Conservation (phyloP, 2,329 filamentous ascomycete genomes). For the Venturia nashicola region DNA sequence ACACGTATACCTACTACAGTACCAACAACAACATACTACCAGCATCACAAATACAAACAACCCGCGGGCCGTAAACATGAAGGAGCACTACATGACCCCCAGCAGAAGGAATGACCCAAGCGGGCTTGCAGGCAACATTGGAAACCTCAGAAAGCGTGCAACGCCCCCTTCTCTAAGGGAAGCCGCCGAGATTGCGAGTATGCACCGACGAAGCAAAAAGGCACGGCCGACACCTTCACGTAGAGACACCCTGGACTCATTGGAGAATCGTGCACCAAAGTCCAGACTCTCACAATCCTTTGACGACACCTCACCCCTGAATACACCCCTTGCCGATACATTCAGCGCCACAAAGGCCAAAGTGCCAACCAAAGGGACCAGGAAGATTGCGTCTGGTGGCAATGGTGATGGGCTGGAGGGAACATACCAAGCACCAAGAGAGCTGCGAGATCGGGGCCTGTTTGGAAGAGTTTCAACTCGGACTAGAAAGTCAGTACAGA, state of each 20-base stretch:
- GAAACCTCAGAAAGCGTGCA: slow-evolving; percentile 31
- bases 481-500: not conserved
- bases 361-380: slow-evolving; percentile 1
- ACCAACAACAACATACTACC: not conserved
- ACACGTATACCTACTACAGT: not conserved
- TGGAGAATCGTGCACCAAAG: slow-evolving; percentile 5
- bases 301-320: slow-evolving; percentile 21
- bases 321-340: slow-evolving; percentile 25
- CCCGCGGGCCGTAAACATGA: not conserved
- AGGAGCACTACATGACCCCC: not conserved
- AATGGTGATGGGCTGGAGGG: slow-evolving; percentile 17
- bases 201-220: slow-evolving; percentile 38
- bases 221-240: slow-evolving; percentile 21
- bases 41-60: not conserved
- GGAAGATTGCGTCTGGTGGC: slow-evolving; percentile 25
- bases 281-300: slow-evolving; percentile 12
- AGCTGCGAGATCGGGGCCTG: not conserved
- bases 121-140: not conserved
- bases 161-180: slow-evolving; percentile 44
- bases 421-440: not conserved
- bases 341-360: slow-evolving; percentile 15
- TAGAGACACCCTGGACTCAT: slow-evolving; percentile 7
- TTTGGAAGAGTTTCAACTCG: not conserved
- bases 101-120: not conserved
- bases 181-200: slow-evolving; percentile 35